Base-by-base conservation (phyloP, 2,329 filamentous ascomycete genomes). In the Arthrobotrys entomopaga region DNA sequence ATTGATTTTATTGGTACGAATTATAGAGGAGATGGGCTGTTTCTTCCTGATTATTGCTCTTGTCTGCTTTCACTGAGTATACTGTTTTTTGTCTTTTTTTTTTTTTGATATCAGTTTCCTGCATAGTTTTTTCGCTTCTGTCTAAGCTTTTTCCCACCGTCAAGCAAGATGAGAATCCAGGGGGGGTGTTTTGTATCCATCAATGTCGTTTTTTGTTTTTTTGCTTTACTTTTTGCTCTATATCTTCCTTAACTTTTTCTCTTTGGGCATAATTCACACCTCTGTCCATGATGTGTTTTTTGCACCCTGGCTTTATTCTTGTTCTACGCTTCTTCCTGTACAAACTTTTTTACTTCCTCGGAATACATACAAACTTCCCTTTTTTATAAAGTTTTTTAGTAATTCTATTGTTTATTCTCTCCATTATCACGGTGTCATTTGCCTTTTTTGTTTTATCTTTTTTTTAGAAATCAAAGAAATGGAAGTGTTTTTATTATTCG, bases 21-120 rank as follows among this genome's bases (percentile, higher is more conserved):
- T 58, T 65, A 73, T 73, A 73, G 69, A 73, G 69, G 60, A 61
- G 69, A 61, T 65, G 69, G 60, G 69, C 43, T 43, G 42, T 60
- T 46, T 60, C 48, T 60, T 61, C 49, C 63, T 64, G 19, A n/a
- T 40, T 19, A 34, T 34, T 34, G 29, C 29, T 10, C 10, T 34
- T 10, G 6, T 34, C 10, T 10, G 29, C 7, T 34, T 34, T 34
- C 29, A 34, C 29, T 6, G 29, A 34, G 29, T n/a, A n/a, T n/a
- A n/a, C n/a, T 13, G 34, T 46, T 46, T 46, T 13, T 43, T 46
- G 3, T 13, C 6, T n/a, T 50, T 65, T 24, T 43, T 16, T 38
- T 13, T 42, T 58, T 6, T 49, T 42, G 13, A 22, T 16, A 46
- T 49, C 26, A 49, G 60, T 72, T 64, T 50, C 29, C 29, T 19